Conservation (phyloP, 192 early-diverging fungal genomes). For the Obelidium mucronatum region DNA sequence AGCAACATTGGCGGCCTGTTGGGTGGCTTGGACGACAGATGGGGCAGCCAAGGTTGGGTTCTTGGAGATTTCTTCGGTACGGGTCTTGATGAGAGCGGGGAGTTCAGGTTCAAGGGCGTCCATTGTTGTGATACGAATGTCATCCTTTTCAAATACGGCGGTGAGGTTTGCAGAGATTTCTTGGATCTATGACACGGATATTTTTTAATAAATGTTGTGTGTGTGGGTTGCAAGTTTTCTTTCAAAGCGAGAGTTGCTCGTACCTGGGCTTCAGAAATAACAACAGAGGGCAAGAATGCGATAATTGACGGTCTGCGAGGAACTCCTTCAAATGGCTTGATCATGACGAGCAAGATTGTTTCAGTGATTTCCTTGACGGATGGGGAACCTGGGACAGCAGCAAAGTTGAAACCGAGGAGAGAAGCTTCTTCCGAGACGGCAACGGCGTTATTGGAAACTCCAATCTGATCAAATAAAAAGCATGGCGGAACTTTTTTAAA, state of each 20-base stretch:
- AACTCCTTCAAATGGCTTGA: constrained; percentile 36
- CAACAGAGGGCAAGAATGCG: constrained; percentile 47
- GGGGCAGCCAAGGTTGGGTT: constrained; percentile 31
- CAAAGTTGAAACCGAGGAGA: constrained; percentile 33
- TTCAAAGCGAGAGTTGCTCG: background rate
- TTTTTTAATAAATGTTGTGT: no score
- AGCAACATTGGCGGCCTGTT: constrained; percentile 7
- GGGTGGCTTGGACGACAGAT: constrained; percentile 20
- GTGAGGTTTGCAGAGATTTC: background rate
- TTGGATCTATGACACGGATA: constrained; percentile 14
- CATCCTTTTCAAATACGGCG: constrained; percentile 14
- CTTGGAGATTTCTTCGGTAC: constrained; percentile 29
- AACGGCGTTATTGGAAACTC: constrained; percentile 46
- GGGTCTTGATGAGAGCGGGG: constrained; percentile 26
- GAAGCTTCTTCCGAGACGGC: constrained; percentile 53
- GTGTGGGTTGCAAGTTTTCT: background rate
- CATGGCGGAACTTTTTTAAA: no score
- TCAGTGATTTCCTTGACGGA: constrained; percentile 21
- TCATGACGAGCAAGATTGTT: constrained; percentile 33
- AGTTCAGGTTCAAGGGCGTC: constrained; percentile 44
- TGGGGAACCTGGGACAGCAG: background rate
- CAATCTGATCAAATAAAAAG: constrained; percentile 52
- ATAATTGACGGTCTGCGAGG: constrained; percentile 34
- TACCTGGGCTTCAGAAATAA: constrained; percentile 29
- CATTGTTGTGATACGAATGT: constrained; percentile 36